Evolutionary conservation across 2,329 filamentous ascomycete genomes (phyloP).

Genomic region (Scedosporium aurantiacum): DNA sequence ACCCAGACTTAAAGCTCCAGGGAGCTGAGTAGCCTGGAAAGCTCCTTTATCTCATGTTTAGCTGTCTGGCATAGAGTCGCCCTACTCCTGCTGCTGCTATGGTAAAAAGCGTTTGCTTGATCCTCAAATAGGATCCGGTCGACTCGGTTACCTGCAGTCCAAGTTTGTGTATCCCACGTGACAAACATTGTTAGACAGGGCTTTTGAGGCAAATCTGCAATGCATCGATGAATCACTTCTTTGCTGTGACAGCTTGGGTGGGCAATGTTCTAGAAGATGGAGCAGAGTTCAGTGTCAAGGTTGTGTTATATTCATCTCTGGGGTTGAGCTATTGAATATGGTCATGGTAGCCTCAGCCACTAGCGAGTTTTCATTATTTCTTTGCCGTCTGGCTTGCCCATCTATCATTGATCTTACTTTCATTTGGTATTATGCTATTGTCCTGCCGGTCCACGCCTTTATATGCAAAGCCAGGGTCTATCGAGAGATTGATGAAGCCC

Average conservation of each 20-base stretch:
- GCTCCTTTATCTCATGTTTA: not conserved
- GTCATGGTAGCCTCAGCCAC: not conserved
- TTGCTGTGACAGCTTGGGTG: not conserved
- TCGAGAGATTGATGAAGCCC: not conserved
- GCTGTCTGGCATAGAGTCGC: not conserved
- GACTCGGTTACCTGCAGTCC: constrained; percentile 3
- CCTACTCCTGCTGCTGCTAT: not conserved
- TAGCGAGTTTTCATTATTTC: not conserved
- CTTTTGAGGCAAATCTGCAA: not conserved
- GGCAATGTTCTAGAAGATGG: not conserved
- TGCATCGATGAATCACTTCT: not conserved
- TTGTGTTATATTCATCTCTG: not conserved
- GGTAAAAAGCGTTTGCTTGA: constrained; percentile 1
- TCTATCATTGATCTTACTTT: not conserved
- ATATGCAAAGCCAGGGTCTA: too few relatives aligned
- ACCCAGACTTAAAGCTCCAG: not conserved
- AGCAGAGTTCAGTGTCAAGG: not conserved
- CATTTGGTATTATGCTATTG: too few relatives aligned
- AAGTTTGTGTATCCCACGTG: constrained; percentile 4
- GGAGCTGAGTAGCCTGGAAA: not conserved
- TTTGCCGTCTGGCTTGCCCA: not conserved
- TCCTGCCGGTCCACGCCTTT: too few relatives aligned
- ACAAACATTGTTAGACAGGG: not conserved
- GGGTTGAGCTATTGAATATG: not conserved
- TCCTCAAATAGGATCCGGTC: not conserved